Conservation (phyloP, 202 grass and related monocot species). For the Miscanthus sacchariflorus region DNA sequence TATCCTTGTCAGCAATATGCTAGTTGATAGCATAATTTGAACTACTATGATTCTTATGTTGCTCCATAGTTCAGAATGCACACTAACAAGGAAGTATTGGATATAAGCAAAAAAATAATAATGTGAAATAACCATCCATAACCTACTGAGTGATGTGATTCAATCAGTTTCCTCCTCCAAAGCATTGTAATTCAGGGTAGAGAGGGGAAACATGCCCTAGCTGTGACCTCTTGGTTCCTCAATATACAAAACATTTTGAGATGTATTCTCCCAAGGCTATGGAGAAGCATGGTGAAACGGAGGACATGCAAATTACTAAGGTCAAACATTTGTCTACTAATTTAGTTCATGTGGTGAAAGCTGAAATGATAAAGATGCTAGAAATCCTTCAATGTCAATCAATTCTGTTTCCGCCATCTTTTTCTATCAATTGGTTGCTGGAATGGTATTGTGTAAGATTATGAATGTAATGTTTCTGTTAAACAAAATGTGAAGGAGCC, state of each 20-base stretch:
- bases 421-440: conserved; percentile 24
- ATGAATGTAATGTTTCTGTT: conserved; percentile 16
- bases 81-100: not conserved
- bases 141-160: not conserved
- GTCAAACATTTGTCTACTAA: not conserved
- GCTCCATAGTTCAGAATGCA: not conserved
- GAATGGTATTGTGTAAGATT: not conserved
- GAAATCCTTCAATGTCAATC: not conserved
- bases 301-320: not conserved
- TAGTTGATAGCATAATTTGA: conserved; percentile 1
- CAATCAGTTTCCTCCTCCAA: not conserved
- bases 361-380: not conserved
- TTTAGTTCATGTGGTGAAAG: conserved; percentile 33
- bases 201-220: not conserved
- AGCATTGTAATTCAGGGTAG: not conserved
- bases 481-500: not conserved
- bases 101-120: not conserved
- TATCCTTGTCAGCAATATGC: not conserved
- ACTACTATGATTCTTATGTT: not conserved
- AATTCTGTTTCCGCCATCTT: conserved; percentile 7
- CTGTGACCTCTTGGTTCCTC: not conserved
- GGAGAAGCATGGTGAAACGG: not conserved
- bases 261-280: not conserved
- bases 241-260: not conserved
- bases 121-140: not conserved